phyloP scores from a whole-genome alignment of 164 flowering plant genomes.

The Pachysandra terminalis region DNA sequence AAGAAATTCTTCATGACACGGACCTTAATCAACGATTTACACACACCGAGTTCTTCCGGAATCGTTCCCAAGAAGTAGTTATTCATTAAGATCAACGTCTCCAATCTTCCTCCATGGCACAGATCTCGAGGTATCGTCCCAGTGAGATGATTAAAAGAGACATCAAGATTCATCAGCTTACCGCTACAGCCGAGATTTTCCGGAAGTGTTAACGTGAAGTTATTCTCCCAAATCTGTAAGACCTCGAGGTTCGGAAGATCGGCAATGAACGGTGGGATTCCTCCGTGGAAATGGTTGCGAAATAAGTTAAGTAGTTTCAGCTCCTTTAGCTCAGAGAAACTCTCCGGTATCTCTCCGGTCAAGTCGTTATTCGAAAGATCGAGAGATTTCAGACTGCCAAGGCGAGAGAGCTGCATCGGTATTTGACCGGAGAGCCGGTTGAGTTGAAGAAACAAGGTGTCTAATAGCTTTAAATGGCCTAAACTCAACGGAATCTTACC shows the following conservation, averaged over 20 bases:
- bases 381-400: conserved; percentile 48
- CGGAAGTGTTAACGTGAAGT: conserved; percentile 75
- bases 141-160: conserved; percentile 62
- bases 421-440: conserved; percentile 59
- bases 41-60: conserved; percentile 72
- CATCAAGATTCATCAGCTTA: conserved; percentile 49
- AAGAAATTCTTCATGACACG: conserved; percentile 51
- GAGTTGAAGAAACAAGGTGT: conserved; percentile 63
- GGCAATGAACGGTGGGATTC: conserved; percentile 60
- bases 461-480: conserved; percentile 42
- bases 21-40: conserved; percentile 57
- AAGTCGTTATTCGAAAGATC: conserved; percentile 68
- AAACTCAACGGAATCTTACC: conserved; percentile 72
- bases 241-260: conserved; percentile 70
- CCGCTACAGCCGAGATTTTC: conserved; percentile 67
- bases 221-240: conserved; percentile 75
- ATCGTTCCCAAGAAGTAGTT: conserved; percentile 70
- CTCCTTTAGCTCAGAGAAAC: conserved; percentile 45
- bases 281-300: conserved; percentile 58
- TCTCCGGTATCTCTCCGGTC: conserved; percentile 67
- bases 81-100: conserved; percentile 56
- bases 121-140: conserved; percentile 63
- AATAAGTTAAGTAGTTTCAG: conserved; percentile 59
- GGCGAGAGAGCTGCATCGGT: conserved; percentile 58
- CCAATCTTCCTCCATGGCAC: conserved; percentile 58